A percentile compares a stretch with the other conserved stretches of the same genome.
Conservation (phyloP, 2,329 filamentous ascomycete genomes). For the Rutstroemia sp. region DNA sequence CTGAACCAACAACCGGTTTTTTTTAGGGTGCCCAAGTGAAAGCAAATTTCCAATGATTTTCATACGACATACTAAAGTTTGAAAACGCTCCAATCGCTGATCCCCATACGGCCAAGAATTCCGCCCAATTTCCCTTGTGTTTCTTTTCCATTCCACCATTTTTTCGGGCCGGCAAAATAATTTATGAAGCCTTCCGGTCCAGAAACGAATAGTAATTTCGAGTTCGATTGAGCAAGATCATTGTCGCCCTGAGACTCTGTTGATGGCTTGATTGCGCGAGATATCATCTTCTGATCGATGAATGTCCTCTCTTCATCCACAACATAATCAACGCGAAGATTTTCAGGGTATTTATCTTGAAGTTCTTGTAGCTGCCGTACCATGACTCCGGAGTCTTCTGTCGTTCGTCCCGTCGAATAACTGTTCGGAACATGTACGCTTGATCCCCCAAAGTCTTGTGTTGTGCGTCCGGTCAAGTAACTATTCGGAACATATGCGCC, state of each 20-base stretch:
- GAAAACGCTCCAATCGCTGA: constrained; percentile 34
- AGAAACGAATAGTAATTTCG: constrained; percentile 42
- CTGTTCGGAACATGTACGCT: background rate
- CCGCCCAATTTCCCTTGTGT: constrained; percentile 69
- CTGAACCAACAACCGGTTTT: too few relatives aligned
- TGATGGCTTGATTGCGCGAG: constrained; percentile 20
- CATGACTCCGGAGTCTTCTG: constrained; percentile 38
- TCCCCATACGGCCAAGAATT: constrained; percentile 48
- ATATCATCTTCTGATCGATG: constrained; percentile 50
- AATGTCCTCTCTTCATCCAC: constrained; percentile 72
- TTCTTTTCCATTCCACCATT: constrained; percentile 47
- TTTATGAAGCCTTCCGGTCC: constrained; percentile 7
- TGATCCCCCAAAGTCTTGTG: constrained; percentile 37
- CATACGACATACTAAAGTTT: constrained; percentile 24
- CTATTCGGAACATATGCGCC: background rate
- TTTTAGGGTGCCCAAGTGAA: too few relatives aligned
- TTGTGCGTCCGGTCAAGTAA: background rate
- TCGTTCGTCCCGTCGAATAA: background rate
- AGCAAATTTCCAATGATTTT: too few relatives aligned
- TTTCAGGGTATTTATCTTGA: constrained; percentile 46
- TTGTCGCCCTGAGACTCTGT: too few relatives aligned
- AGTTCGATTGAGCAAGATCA: background rate
- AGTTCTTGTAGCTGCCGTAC: constrained; percentile 57
- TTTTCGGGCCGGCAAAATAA: constrained; percentile 2
- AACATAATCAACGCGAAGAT: constrained; percentile 63